Evolutionary conservation across 2,329 filamentous ascomycete species (phyloP), one percentile per base, ranked within the genome.

Genomic region (Tolypocladium paradoxum): DNA sequence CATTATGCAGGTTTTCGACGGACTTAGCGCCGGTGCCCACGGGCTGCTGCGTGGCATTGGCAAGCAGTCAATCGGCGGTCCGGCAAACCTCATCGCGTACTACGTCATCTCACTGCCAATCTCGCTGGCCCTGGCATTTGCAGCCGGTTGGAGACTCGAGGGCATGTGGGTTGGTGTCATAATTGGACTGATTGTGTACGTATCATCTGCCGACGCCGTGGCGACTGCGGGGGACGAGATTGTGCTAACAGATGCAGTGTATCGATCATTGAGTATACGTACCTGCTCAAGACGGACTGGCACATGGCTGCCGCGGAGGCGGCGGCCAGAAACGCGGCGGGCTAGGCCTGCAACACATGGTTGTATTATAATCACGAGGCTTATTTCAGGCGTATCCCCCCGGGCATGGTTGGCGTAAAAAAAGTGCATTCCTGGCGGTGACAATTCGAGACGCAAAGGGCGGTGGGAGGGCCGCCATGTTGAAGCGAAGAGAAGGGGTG

Each of bases 1-100:
- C 0, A 79, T 89, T 1, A 95, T 96, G 76, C 91, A 97, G 67
- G 78, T 96, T 27, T 91, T 95, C 61, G 92, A 99, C 68, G 84
- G 87, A 1, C 68, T 95, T 20, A 83, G 88, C 0, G 81, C 87
- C 3, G 85, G 85, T 38, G 90, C 88, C 54, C 91, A 93, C 63
- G 92, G 91, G 31, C 77, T 96, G 38, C 77, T 97, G 31, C 81
- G 93, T 43, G 92, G 92, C 14, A 80, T 97, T 18, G 93, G 93
- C 3, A 82, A 88, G 54, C 92, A 97, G 69, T 84, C 90, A 58
- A 84, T 97, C 53, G 92, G 92, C 14, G 91, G 92, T 0, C 96
- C 92, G 61, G 84, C 91, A 8, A 95, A 93, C 63, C 71, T 97
- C 2, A 81, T 90, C 49, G 85, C 85, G 24, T 96, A 96, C 72